phyloP scores from a whole-genome alignment of 192 early-diverging fungal species.

The Backusella psychrophila region DNA sequence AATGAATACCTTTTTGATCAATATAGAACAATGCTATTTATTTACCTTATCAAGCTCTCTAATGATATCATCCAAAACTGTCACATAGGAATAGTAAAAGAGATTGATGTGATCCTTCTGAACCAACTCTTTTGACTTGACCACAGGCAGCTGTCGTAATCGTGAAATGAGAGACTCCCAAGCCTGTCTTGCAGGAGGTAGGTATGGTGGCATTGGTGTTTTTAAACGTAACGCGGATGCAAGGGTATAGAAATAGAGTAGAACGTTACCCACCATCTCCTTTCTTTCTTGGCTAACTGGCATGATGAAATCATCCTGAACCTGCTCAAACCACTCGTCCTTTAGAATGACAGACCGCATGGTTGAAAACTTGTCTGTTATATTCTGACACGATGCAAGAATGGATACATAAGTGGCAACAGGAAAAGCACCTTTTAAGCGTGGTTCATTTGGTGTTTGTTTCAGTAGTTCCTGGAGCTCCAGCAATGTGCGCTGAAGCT shows the following conservation, averaged over 20 bases:
- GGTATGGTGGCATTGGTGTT: conserved; percentile 76
- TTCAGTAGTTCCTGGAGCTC: conserved; percentile 57
- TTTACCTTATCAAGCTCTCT: conserved; percentile 66
- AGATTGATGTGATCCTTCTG: conserved; percentile 62
- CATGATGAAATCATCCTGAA: conserved; percentile 57
- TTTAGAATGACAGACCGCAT: conserved; percentile 70
- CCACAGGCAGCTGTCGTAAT: conserved; percentile 55
- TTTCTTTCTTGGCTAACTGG: conserved; percentile 58
- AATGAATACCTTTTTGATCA: background rate
- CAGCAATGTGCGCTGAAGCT: conserved; percentile 65
- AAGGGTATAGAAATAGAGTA: conserved; percentile 77
- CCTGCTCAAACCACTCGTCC: conserved; percentile 49
- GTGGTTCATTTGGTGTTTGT: conserved; percentile 78
- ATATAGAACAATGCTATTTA: too few species aligned
- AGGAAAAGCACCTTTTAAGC: conserved; percentile 82
- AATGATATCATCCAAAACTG: conserved; percentile 77
- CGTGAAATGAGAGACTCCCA: conserved; percentile 59
- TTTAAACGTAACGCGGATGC: conserved; percentile 81
- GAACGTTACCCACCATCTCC: conserved; percentile 68
- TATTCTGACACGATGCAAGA: conserved; percentile 66
- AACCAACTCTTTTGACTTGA: conserved; percentile 40
- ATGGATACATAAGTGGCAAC: conserved; percentile 60
- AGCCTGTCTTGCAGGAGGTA: conserved; percentile 70
- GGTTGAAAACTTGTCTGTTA: conserved; percentile 74
- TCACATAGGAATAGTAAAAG: conserved; percentile 81